These are phyloP conservation scores for Trifolium repens DNA, from an alignment of 306 rosid species.

Conservation along the genomic window DNA sequence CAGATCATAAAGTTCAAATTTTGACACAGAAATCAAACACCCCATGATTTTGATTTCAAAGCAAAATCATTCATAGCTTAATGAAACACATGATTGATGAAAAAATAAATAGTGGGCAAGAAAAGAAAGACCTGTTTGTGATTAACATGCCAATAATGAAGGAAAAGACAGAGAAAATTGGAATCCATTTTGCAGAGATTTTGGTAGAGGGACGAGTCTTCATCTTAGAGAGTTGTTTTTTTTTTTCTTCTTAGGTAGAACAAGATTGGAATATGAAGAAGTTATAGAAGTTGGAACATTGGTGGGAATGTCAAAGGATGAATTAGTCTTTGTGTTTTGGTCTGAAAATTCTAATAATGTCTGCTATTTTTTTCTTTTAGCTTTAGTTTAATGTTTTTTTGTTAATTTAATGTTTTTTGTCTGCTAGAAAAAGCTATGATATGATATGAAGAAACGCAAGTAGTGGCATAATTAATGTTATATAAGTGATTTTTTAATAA, in stretches of 20 bases:
- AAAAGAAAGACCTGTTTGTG: constrained; percentile 67
- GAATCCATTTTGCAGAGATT: constrained; percentile 85
- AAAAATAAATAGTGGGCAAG: neutral
- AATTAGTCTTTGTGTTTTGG: constrained; percentile 30
- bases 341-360: constrained; percentile 12
- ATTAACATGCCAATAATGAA: constrained; percentile 83
- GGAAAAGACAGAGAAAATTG: constrained; percentile 74
- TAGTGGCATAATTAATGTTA: neutral
- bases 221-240: constrained; percentile 46
- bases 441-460: neutral
- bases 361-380: neutral
- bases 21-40: constrained; percentile 15
- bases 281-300: neutral
- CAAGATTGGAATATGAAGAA: constrained; percentile 12
- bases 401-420: neutral
- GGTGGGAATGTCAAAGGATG: constrained; percentile 31
- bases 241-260: neutral
- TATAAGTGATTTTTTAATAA: neutral
- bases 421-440: neutral
- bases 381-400: neutral
- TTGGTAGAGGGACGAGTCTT: constrained; percentile 64
- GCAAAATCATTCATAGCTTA: constrained; percentile 3
- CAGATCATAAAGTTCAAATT: constrained; percentile 38
- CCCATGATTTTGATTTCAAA: constrained; percentile 25
- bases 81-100: neutral